Base-by-base conservation (phyloP, 2,329 filamentous ascomycete genomes). In the Curvularia verruculosa region DNA sequence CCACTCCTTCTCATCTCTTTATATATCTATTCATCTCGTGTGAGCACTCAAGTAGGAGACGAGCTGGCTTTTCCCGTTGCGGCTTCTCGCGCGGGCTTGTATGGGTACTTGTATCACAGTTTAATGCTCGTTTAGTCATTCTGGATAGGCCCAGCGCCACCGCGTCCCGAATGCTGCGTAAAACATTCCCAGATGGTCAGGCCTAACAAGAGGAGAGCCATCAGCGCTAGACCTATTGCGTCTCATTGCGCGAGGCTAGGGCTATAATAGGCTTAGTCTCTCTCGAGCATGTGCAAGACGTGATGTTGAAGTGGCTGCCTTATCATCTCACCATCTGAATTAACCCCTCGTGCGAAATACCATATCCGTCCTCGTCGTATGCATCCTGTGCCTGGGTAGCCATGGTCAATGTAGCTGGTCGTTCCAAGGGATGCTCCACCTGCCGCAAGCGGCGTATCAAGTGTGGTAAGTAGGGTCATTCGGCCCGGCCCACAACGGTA, bases 381-480 rank as follows among this genome's bases (percentile, higher is more conserved):
- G 43, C 29, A 40, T 46, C 6, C 41, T 15, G 29, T n/a, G n/a
- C n/a, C 21, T 39, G 4, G 7, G 28, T 29, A 48, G 19, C n/a
- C 19, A 74, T 74, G 71, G 71, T 72, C 24, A 73, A 73, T 57
- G 56, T 72, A 24, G 69, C 67, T 3, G 71, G 71, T 28, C 61
- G 70, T 41, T 74, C 71, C 2, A 72, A 68, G 59, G 71, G 69
- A 41, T 74, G 71, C 49, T 67, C 66, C 19, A 66, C 58, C n/a
- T 74, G 71, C 53, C 71, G 70, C 24, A 54, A 58, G 52, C 57
- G 70, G 44, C 70, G 64, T 21, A 52, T 74, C 19, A 73, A 73
- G 63, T 74, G 71, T 47, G 71, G 70, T 73, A 61, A 62, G 69
- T 54, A 51, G 48, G 39, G 19, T 52, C 40, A n/a, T 26, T 5